Evolutionary conservation across 805 yeast genomes (phyloP).

Genomic region (Hanseniaspora jakobsenii): DNA sequence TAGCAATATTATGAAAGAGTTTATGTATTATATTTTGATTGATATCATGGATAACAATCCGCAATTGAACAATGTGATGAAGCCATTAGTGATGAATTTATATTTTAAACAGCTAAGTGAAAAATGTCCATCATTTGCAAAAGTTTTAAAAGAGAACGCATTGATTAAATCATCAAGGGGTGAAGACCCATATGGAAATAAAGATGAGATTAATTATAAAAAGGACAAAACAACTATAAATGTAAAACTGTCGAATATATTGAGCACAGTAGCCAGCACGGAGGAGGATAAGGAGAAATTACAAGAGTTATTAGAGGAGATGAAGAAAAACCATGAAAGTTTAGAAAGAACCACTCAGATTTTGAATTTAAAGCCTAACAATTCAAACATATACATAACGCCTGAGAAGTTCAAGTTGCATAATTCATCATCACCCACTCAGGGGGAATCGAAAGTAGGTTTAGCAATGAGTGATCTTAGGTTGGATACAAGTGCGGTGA

Average conservation of each 20-base stretch:
- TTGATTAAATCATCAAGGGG: too few relatives aligned
- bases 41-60: slow-evolving; percentile 9
- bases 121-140: not conserved
- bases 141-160: not conserved
- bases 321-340: slow-evolving; percentile 1
- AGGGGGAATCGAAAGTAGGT: not conserved
- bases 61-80: not conserved
- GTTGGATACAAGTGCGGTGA: slow-evolving; percentile 2
- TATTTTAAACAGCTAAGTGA: not conserved
- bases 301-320: not conserved
- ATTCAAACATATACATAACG: slow-evolving; percentile 2
- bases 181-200: too few relatives aligned
- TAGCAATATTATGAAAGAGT: not conserved
- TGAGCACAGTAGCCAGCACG: not conserved
- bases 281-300: slow-evolving; percentile 2
- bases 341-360: slow-evolving; percentile 7
- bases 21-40: slow-evolving; percentile 1
- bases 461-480: not conserved
- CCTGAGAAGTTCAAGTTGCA: slow-evolving; percentile 1
- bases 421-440: slow-evolving; percentile 6
- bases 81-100: not conserved
- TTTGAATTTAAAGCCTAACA: slow-evolving; percentile 2
- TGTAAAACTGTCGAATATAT: not conserved
- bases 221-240: not conserved
- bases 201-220: not conserved